phyloP scores from a whole-genome alignment of 2,329 filamentous ascomycete species.

The Calonectria multiphialidica region DNA sequence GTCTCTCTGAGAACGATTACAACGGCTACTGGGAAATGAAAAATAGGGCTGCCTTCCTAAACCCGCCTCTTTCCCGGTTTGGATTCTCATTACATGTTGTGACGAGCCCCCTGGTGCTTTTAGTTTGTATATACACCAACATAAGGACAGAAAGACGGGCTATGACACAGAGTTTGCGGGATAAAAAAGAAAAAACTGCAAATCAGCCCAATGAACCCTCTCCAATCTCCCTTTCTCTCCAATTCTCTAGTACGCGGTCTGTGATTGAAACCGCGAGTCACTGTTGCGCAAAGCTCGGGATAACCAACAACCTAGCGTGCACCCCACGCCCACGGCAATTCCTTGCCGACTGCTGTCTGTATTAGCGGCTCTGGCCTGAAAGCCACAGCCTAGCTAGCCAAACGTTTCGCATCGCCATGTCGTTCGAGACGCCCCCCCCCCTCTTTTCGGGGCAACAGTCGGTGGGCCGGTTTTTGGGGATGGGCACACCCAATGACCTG shows the following conservation, averaged over 20 bases:
- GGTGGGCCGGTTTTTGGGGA: not conserved
- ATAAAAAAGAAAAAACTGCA: not conserved
- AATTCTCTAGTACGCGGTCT: not conserved
- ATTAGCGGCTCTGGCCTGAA: conserved; percentile 35
- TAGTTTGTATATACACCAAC: not conserved
- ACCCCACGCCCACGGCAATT: conserved; percentile 35
- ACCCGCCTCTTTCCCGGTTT: not conserved
- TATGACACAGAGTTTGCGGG: not conserved
- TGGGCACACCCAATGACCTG: not conserved
- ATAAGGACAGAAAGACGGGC: not conserved
- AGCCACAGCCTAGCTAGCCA: conserved; percentile 23
- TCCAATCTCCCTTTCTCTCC: not conserved
- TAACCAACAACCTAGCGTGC: conserved; percentile 34
- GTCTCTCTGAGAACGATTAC: not conserved
- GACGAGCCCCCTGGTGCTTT: not conserved
- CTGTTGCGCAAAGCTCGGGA: not conserved
- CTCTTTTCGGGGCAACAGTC: not conserved
- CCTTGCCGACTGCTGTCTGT: conserved; percentile 37
- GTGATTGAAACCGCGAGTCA: not conserved
- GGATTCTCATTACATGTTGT: not conserved
- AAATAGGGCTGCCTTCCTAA: not conserved
- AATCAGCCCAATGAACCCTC: not conserved
- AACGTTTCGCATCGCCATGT: conserved; percentile 10
- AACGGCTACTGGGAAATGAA: not conserved
- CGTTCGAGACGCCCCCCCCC: not conserved